These are phyloP conservation scores for Lithospermum erythrorhizon DNA, from an alignment of 257 asterid genomes.

Conservation along the genomic window DNA sequence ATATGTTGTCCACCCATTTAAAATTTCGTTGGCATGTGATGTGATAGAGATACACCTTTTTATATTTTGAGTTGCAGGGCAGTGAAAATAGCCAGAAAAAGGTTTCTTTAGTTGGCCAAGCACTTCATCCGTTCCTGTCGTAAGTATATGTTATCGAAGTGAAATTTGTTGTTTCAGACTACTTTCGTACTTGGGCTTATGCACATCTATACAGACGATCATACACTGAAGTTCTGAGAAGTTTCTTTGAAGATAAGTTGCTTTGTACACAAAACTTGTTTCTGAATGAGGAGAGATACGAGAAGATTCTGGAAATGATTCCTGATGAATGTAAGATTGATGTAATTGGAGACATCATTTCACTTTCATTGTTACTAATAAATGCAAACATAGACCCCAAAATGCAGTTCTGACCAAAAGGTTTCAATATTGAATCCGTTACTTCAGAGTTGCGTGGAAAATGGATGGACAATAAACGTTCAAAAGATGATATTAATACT, in stretches of 20 bases:
- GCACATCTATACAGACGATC: conserved; percentile 51
- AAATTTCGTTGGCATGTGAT: not conserved
- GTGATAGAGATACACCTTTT: conserved; percentile 7
- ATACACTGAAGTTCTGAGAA: conserved; percentile 52
- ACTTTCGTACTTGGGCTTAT: conserved; percentile 1
- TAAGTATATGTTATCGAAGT: conserved; percentile 26
- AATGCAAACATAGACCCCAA: not conserved
- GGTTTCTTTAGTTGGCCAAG: conserved; percentile 40
- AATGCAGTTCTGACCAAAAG: conserved; percentile 2
- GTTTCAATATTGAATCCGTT: conserved; percentile 41
- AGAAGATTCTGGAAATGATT: conserved; percentile 76
- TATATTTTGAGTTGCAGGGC: conserved; percentile 42
- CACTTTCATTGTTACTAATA: conserved; percentile 7
- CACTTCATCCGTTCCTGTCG: conserved; percentile 85
- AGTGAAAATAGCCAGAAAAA: conserved; percentile 63
- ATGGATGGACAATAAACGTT: conserved; percentile 63
- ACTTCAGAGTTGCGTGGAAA: conserved; percentile 66
- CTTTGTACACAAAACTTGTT: conserved; percentile 55
- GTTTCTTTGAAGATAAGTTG: conserved; percentile 51
- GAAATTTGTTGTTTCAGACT: not conserved
- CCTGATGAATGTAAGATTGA: conserved; percentile 68
- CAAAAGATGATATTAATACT: conserved; percentile 60
- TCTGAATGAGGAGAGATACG: conserved; percentile 55
- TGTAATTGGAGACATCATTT: conserved; percentile 4
- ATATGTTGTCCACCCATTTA: conserved; percentile 5